Conservation (phyloP, 208 protist genomes). For the Leishmania martiniquensis region DNA sequence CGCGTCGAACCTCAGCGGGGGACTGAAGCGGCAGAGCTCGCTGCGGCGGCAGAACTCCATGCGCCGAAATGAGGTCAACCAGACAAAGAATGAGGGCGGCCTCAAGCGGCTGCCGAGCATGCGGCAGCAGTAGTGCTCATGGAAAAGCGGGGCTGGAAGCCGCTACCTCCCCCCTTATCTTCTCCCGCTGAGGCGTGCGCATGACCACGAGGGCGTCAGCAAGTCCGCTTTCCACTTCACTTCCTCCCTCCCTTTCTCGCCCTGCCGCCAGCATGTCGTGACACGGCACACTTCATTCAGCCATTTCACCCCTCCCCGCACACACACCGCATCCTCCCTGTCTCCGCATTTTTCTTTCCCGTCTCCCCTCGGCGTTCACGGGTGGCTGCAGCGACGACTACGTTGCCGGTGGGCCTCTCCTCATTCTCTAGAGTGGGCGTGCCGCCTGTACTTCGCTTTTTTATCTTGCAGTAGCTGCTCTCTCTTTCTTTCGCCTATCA, state of each 20-base stretch:
- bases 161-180: neutral
- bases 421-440: too few relatives aligned
- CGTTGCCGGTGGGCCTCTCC: too few relatives aligned
- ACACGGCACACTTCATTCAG: neutral
- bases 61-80: conserved; percentile 51
- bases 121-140: conserved; percentile 26
- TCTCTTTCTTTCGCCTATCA: neutral
- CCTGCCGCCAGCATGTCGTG: neutral
- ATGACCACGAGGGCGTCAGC: neutral
- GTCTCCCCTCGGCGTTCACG: too few relatives aligned
- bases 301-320: too few relatives aligned
- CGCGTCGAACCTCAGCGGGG: conserved; percentile 33
- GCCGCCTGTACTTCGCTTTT: too few relatives aligned
- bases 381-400: too few relatives aligned
- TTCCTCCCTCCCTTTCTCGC: neutral
- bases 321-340: too few relatives aligned
- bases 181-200: neutral
- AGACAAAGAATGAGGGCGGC: conserved; percentile 43
- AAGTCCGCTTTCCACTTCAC: too few relatives aligned
- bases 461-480: neutral
- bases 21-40: conserved; percentile 39
- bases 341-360: too few relatives aligned
- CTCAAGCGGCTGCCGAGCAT: conserved; percentile 50
- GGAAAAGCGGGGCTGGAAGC: neutral
- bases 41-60: conserved; percentile 55